A percentile compares a stretch with the other conserved stretches of the same genome.
Evolutionary conservation across 192 early-diverging fungal species (phyloP).

Genomic region (Coemansia sp.): DNA sequence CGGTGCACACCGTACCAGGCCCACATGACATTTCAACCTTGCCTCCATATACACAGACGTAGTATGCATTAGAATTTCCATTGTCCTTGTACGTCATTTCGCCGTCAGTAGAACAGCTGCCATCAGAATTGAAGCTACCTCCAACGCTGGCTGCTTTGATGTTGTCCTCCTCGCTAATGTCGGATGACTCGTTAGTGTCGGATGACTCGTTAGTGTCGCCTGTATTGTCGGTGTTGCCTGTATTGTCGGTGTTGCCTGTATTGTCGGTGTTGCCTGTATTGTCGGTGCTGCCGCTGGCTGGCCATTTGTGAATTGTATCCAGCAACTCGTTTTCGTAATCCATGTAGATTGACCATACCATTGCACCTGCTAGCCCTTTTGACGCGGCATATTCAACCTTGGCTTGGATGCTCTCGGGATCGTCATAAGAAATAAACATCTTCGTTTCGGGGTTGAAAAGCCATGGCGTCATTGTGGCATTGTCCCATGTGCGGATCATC

Average conservation of each 20-base stretch:
- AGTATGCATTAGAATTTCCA: not conserved
- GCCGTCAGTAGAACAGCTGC: not conserved
- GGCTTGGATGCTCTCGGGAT: constrained; percentile 60
- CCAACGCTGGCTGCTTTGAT: not conserved
- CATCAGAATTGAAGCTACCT: not conserved
- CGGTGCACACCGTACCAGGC: not conserved
- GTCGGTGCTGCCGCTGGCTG: not conserved
- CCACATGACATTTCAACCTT: not conserved
- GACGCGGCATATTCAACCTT: constrained; percentile 59
- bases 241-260: too few relatives aligned
- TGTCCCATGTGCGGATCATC: constrained; percentile 67
- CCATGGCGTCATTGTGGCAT: constrained; percentile 59
- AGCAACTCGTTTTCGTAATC: constrained; percentile 61
- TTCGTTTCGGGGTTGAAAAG: constrained; percentile 56
- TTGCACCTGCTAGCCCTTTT: constrained; percentile 61
- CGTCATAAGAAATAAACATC: constrained; percentile 77
- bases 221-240: too few relatives aligned
- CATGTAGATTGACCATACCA: constrained; percentile 55
- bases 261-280: too few relatives aligned
- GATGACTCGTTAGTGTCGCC: too few relatives aligned
- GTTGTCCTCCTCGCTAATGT: not conserved
- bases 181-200: not conserved
- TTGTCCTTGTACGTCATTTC: not conserved
- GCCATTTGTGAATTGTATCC: constrained; percentile 9
- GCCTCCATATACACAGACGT: not conserved